Evolutionary conservation across 257 asterid species (phyloP).

Genomic region (Sherardia arvensis): DNA sequence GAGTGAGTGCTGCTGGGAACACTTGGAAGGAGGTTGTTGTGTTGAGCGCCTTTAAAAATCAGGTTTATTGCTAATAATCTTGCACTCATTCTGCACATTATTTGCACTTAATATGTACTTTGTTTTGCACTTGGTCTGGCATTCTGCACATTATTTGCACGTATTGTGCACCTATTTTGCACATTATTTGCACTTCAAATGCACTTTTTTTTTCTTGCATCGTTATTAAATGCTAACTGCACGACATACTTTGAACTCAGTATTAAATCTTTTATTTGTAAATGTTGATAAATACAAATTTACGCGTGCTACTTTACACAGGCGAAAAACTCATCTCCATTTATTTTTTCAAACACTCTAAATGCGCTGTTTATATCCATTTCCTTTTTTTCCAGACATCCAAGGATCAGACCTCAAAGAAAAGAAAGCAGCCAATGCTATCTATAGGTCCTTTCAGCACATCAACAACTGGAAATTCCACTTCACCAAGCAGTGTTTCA

Average conservation of each 20-base stretch:
- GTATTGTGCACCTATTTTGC: neutral
- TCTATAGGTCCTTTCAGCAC: conserved; percentile 11
- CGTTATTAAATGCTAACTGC: neutral
- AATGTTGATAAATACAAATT: neutral
- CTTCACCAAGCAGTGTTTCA: conserved; percentile 8
- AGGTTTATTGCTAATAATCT: neutral
- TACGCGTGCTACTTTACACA: neutral
- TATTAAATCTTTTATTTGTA: no score
- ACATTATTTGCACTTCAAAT: no score
- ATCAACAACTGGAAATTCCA: conserved; percentile 13
- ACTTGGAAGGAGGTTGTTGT: conserved; percentile 4
- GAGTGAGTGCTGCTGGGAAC: conserved; percentile 13
- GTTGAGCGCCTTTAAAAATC: conserved; percentile 16
- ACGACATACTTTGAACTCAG: neutral
- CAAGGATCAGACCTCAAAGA: conserved; percentile 13
- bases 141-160: no score
- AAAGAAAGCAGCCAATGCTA: conserved; percentile 22
- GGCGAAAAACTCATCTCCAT: neutral
- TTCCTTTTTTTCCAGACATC: conserved; percentile 8
- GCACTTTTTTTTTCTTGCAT: neutral
- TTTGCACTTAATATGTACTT: no score
- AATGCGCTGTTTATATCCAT: conserved; percentile 2
- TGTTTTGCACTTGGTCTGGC: no score
- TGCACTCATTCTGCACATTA: neutral
- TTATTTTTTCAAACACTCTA: neutral